Conservation (phyloP, 2,329 filamentous ascomycete species). For the Aspergillus calidoustus region DNA sequence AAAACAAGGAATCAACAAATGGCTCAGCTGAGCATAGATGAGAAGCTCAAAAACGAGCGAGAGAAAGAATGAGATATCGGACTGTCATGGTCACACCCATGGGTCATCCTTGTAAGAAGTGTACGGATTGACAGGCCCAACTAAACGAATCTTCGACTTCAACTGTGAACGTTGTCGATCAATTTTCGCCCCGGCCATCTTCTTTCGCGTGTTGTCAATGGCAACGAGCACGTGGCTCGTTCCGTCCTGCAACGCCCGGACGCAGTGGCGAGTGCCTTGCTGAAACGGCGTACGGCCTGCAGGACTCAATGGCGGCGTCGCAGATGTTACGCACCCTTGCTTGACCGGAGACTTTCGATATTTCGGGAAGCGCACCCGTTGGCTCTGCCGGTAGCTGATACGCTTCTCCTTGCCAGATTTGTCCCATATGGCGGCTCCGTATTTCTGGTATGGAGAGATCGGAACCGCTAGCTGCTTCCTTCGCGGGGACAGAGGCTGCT, state of each 20-base stretch:
- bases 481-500: conserved; percentile 7
- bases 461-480: conserved; percentile 39
- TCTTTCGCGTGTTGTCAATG: conserved; percentile 40
- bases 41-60: conserved; percentile 2
- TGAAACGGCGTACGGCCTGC: conserved; percentile 29
- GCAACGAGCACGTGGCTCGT: conserved; percentile 34
- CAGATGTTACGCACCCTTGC: conserved; percentile 15
- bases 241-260: conserved; percentile 31
- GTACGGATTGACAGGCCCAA: conserved; percentile 43
- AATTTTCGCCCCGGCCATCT: conserved; percentile 37
- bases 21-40: background rate
- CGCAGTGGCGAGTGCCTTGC: conserved; percentile 31
- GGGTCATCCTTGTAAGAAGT: conserved; percentile 31
- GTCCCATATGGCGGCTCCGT: conserved; percentile 43
- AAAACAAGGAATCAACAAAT: conserved; percentile 1
- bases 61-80: conserved; percentile 8
- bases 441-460: conserved; percentile 42
- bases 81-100: conserved; percentile 31
- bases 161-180: conserved; percentile 43
- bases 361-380: conserved; percentile 28
- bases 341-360: conserved; percentile 19
- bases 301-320: conserved; percentile 24
- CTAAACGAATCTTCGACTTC: conserved; percentile 47
- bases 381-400: conserved; percentile 25
- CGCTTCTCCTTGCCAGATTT: conserved; percentile 31